Percentiles rank a stretch among this genome's conserved stretches.
phyloP scores from a whole-genome alignment of 257 asterid genomes.

The Anisodus tanguticus region DNA sequence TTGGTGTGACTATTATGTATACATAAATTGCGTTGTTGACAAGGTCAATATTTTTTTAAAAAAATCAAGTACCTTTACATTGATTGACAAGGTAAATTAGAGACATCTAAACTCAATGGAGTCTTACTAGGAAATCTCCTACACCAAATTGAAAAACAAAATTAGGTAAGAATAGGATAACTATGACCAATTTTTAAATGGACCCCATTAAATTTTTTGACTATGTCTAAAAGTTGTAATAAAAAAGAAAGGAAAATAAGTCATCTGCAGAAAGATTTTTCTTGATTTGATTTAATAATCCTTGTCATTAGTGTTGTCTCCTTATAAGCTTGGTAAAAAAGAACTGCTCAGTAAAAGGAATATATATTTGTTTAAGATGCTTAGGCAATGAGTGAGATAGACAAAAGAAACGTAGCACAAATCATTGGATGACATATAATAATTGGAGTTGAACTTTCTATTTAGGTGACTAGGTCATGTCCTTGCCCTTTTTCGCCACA shows the following conservation, averaged over 20 bases:
- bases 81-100: slow-evolving; percentile 20
- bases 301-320: slow-evolving; percentile 30
- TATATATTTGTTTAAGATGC: slow-evolving; percentile 18
- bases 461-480: slow-evolving; percentile 48
- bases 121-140: slow-evolving; percentile 26
- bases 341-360: slow-evolving; percentile 15
- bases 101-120: slow-evolving; percentile 22
- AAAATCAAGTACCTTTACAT: neutral
- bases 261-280: slow-evolving; percentile 16
- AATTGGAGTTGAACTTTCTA: slow-evolving; percentile 56
- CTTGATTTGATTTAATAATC: slow-evolving; percentile 29
- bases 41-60: neutral
- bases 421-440: slow-evolving; percentile 61
- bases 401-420: slow-evolving; percentile 49
- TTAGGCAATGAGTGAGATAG: slow-evolving; percentile 40
- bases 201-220: slow-evolving; percentile 12
- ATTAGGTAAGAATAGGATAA: slow-evolving; percentile 27
- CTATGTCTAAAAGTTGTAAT: neutral
- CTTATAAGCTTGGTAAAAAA: slow-evolving; percentile 27
- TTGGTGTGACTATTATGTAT: neutral
- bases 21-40: neutral
- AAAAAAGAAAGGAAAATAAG: neutral
- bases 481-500: slow-evolving; percentile 13
- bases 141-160: neutral
- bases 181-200: slow-evolving; percentile 11